Percentiles rank a stretch among this genome's conserved stretches.
Conservation (phyloP, 2,329 filamentous ascomycete species). For the Teratosphaeria epicoccoides region DNA sequence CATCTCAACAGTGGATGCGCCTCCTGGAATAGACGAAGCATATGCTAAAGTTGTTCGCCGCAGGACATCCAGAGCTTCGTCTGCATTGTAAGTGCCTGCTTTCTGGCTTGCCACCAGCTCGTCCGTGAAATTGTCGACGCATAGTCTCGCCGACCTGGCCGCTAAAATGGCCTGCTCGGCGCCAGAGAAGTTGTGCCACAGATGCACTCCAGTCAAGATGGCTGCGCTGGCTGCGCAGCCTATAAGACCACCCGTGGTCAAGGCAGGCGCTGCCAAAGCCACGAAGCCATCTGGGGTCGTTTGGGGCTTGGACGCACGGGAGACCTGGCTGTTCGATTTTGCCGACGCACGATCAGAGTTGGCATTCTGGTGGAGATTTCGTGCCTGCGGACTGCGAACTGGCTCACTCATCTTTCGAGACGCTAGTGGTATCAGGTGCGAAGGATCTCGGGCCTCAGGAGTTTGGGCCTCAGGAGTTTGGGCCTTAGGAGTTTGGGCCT, state of each 20-base stretch:
- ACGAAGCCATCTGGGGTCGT: neutral
- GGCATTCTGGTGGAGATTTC: neutral
- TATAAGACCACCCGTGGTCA: slow-evolving; percentile 17
- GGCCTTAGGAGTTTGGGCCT: neutral
- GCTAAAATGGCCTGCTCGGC: slow-evolving; percentile 17
- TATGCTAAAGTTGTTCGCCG: slow-evolving; percentile 21
- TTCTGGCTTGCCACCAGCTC: slow-evolving; percentile 19
- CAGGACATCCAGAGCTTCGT: slow-evolving; percentile 22
- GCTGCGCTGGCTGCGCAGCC: slow-evolving; percentile 20
- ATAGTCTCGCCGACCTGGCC: slow-evolving; percentile 16
- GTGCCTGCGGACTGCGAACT: neutral
- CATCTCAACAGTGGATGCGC: slow-evolving; percentile 16
- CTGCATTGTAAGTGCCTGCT: slow-evolving; percentile 19
- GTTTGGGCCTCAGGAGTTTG: neutral
- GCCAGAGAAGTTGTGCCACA: slow-evolving; percentile 19
- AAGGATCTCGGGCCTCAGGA: neutral
- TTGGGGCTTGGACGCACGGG: neutral
- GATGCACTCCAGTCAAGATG: slow-evolving; percentile 15
- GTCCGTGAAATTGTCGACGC: slow-evolving; percentile 20
- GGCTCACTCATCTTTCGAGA: neutral
- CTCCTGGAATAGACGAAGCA: slow-evolving; percentile 17
- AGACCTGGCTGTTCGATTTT: neutral
- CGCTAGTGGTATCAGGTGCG: neutral
- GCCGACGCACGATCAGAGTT: neutral
- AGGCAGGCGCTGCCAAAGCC: neutral